Conservation (phyloP, 176 grass and related monocot species). For the Puya raimondii region DNA sequence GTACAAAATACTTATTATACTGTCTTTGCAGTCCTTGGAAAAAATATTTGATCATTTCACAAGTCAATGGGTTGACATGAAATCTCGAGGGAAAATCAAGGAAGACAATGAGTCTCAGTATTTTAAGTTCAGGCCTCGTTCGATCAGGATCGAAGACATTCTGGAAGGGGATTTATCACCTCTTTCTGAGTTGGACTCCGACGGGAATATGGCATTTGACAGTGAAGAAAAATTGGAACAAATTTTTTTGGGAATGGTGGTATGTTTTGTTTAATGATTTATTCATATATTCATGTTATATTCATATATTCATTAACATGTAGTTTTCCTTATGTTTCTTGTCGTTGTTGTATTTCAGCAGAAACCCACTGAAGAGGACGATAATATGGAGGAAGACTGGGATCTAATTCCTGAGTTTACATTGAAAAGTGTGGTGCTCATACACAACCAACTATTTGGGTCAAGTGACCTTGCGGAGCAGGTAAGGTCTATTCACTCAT, state of each 20-base stretch:
- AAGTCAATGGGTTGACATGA: conserved; percentile 73
- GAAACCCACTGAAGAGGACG: conserved; percentile 33
- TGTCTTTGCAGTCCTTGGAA: conserved; percentile 50
- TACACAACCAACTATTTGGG: conserved; percentile 79
- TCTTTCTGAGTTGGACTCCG: conserved; percentile 39
- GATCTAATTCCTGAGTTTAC: conserved; percentile 57
- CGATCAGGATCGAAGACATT: conserved; percentile 57
- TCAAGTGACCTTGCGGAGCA: conserved; percentile 62
- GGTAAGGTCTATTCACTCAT: conserved; percentile 27
- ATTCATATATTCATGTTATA: conserved; percentile 5
- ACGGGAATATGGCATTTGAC: conserved; percentile 25
- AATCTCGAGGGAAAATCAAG: conserved; percentile 59
- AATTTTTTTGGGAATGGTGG: conserved; percentile 45
- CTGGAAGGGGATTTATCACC: conserved; percentile 43
- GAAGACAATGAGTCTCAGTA: conserved; percentile 46
- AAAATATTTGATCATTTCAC: conserved; percentile 67
- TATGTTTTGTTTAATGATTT: conserved; percentile 9
- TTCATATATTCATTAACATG: conserved; percentile 5
- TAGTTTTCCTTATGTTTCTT: conserved; percentile 7
- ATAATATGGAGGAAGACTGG: conserved; percentile 44
- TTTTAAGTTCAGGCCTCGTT: conserved; percentile 71
- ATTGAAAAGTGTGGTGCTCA: conserved; percentile 48
- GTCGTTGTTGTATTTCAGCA: conserved; percentile 37
- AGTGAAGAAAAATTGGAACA: conserved; percentile 58
- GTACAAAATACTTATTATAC: conserved; percentile 5